Conservation (phyloP, 2,329 filamentous ascomycete species). For the Pezicula carpinea region DNA sequence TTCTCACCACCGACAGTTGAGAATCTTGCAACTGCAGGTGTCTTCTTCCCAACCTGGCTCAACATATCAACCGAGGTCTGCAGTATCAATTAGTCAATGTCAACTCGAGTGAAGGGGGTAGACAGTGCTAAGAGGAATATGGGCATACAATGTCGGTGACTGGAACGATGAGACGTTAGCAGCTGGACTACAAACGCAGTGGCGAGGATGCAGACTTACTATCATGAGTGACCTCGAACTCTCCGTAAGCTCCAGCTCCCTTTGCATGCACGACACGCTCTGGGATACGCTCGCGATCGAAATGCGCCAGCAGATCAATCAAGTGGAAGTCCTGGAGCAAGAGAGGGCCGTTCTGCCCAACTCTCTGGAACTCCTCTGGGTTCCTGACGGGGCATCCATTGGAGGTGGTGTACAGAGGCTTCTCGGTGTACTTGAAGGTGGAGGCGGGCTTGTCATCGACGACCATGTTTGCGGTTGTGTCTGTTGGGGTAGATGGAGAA, state of each 20-base stretch:
- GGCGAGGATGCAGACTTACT: constrained; percentile 11
- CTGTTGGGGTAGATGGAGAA: not conserved
- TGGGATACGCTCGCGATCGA: constrained; percentile 47
- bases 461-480: constrained; percentile 33
- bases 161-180: not conserved
- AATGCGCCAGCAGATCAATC: constrained; percentile 55
- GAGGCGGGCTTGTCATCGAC: constrained; percentile 38
- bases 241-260: constrained; percentile 37
- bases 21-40: constrained; percentile 61
- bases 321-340: constrained; percentile 62
- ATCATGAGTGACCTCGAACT: constrained; percentile 27
- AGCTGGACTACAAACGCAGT: constrained; percentile 14
- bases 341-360: constrained; percentile 52
- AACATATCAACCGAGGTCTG: constrained; percentile 18
- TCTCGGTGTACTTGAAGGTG: constrained; percentile 51
- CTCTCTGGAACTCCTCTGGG: constrained; percentile 46
- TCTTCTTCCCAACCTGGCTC: constrained; percentile 62
- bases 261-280: constrained; percentile 60
- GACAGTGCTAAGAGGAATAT: not conserved
- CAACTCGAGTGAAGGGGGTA: not conserved
- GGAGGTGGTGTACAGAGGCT: constrained; percentile 54
- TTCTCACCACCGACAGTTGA: constrained; percentile 69
- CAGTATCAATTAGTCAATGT: not conserved
- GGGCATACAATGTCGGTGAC: not conserved
- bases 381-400: constrained; percentile 54